Conservation (phyloP, 257 asterid genomes). For the Scutellaria barbata region DNA sequence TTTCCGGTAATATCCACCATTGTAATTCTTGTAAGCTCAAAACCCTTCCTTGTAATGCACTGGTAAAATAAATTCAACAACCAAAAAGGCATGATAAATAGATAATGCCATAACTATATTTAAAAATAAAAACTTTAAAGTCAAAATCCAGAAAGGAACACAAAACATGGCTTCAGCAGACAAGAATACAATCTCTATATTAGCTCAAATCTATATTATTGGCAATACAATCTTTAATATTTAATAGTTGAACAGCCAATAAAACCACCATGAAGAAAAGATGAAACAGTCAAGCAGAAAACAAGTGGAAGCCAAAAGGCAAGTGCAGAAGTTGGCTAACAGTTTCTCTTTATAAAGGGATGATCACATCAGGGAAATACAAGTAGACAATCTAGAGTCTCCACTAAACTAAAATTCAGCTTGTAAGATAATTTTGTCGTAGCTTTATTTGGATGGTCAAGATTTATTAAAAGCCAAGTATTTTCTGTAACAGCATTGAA, state of each 20-base stretch:
- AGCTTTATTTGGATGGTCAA: neutral
- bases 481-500: no score
- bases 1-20: constrained; percentile 77
- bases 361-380: neutral
- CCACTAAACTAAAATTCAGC: neutral
- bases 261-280: constrained; percentile 3
- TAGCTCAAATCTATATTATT: neutral
- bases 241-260: constrained; percentile 2
- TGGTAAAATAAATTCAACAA: constrained; percentile 41
- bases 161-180: neutral
- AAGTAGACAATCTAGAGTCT: neutral
- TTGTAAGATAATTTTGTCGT: neutral
- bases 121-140: neutral
- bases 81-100: constrained; percentile 8
- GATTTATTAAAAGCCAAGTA: neutral
- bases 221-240: neutral
- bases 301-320: constrained; percentile 7
- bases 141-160: constrained; percentile 19
- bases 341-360: neutral
- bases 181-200: constrained; percentile 26
- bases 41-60: constrained; percentile 89
- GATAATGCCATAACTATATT: constrained; percentile 12
- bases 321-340: neutral
- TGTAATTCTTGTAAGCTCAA: constrained; percentile 91
- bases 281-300: constrained; percentile 19